A percentile compares a stretch with the other conserved stretches of the same genome.
These are phyloP conservation scores for Trichosporon inkin DNA, from an alignment of 1,284 basidiomycete genomes.

Conservation along the genomic window DNA sequence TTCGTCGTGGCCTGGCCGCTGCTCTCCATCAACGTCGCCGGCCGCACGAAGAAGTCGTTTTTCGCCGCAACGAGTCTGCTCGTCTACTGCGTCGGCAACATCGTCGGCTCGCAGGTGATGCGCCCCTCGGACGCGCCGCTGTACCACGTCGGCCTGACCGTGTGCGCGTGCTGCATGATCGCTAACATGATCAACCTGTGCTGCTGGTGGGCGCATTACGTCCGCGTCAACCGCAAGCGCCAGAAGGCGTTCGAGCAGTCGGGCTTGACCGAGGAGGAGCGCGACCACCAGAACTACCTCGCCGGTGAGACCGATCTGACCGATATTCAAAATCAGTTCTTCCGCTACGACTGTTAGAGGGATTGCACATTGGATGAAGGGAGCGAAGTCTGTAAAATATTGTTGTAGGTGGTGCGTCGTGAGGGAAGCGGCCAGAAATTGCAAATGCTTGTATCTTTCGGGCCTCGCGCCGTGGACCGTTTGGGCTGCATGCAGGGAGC, in stretches of 20 bases:
- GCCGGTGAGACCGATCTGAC: conserved; percentile 34
- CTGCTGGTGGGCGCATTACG: conserved; percentile 29
- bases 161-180: conserved; percentile 22
- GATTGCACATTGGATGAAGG: too few relatives aligned
- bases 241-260: conserved; percentile 20
- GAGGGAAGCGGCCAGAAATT: too few relatives aligned
- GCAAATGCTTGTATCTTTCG: too few relatives aligned
- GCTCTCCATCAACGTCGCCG: conserved; percentile 20
- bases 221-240: conserved; percentile 26
- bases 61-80: conserved; percentile 21
- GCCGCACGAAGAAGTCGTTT: conserved; percentile 26
- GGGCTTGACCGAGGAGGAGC: conserved; percentile 29
- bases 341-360: background rate
- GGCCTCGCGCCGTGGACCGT: too few relatives aligned
- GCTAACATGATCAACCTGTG: conserved; percentile 16
- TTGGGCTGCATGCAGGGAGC: too few relatives aligned
- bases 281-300: conserved; percentile 27
- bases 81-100: conserved; percentile 32
- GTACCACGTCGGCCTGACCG: conserved; percentile 23
- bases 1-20: conserved; percentile 23
- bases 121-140: conserved; percentile 25
- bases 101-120: conserved; percentile 30
- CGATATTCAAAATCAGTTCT: conserved; percentile 15
- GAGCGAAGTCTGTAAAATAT: too few relatives aligned
- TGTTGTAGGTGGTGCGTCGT: too few relatives aligned